Base-by-base conservation (phyloP, 1,284 basidiomycete species). In the Neonothopanus nambi region DNA sequence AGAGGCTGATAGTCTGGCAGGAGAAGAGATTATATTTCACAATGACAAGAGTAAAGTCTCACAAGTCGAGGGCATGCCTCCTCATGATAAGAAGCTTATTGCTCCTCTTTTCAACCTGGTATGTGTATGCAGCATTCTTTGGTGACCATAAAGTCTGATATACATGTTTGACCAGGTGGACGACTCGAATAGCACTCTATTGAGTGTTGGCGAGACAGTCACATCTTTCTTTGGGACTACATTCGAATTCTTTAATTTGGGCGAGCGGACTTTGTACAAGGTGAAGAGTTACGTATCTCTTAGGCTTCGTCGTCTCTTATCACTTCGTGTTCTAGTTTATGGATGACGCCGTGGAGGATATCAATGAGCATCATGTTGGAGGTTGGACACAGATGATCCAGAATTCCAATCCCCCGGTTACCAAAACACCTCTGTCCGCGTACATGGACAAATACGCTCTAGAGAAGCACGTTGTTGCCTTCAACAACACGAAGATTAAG, bases 371-470 rank as follows among this genome's bases (percentile, higher is more conserved):
- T 61, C 93, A 95, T 65, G 87, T 94, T 40, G 78, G 83, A 57
- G 85, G 83, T 5, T 96, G 93, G 93, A 88, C 84, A 1, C 79
- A 89, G 61, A 93, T 96, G 89, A 77, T 93, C 56, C 74, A 75
- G 17, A 80, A 74, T 46, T 89, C 91, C 15, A 77, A 83, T 45
- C 91, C 91, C 37, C 89, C 89, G 0, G 81, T 93, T 53, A 73
- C 79, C 4, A 87, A 88, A 54, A 87, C 88, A 0, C 89, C 89
- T 0, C 76, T 95, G 58, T 85, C 81, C 15, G 90, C 92, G 0
- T 95, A 92, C 69, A 85, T 93, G 78, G 89, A 92, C 66, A 81
- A 82, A 52, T 89, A 85, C 65, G 75, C 79, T 38, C 73, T 91
- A 57, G 79, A 80, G 55, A 88, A 87, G 64, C 84, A 84, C 64